These are phyloP conservation scores for Garcia nutans DNA, from an alignment of 345 rosid species.

Conservation along the genomic window DNA sequence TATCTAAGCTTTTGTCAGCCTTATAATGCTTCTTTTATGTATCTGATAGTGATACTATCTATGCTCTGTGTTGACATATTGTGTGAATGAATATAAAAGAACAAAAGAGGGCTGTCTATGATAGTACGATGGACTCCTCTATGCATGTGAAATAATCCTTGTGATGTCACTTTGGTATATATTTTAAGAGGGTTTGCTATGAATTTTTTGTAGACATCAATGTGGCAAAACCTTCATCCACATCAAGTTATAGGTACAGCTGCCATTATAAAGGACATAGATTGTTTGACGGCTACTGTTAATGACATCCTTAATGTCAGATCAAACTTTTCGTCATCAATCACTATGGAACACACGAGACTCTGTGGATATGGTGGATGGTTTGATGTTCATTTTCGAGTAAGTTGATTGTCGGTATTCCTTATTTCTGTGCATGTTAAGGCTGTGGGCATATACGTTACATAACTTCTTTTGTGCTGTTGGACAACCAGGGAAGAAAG, in stretches of 20 bases:
- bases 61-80: not conserved
- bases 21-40: not conserved
- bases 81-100: not conserved
- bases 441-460: not conserved
- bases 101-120: not conserved
- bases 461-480: not conserved
- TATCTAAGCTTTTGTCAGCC: not conserved
- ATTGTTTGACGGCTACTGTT: conserved; percentile 78
- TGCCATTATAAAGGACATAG: conserved; percentile 72
- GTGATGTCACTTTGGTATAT: not conserved
- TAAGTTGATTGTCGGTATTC: conserved; percentile 39
- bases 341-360: conserved; percentile 43
- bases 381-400: conserved; percentile 97
- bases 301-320: conserved; percentile 64
- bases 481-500: conserved; percentile 58
- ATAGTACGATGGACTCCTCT: not conserved
- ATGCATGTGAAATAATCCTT: not conserved
- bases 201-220: conserved; percentile 56
- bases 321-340: conserved; percentile 54
- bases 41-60: not conserved
- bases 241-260: conserved; percentile 78
- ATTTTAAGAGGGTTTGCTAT: conserved; percentile 5
- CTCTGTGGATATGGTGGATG: conserved; percentile 92
- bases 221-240: conserved; percentile 96
- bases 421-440: not conserved